Evolutionary conservation across 768 basidiomycete species (phyloP), one percentile per base, ranked within the genome.

Genomic region (Collybiopsis confluens): DNA sequence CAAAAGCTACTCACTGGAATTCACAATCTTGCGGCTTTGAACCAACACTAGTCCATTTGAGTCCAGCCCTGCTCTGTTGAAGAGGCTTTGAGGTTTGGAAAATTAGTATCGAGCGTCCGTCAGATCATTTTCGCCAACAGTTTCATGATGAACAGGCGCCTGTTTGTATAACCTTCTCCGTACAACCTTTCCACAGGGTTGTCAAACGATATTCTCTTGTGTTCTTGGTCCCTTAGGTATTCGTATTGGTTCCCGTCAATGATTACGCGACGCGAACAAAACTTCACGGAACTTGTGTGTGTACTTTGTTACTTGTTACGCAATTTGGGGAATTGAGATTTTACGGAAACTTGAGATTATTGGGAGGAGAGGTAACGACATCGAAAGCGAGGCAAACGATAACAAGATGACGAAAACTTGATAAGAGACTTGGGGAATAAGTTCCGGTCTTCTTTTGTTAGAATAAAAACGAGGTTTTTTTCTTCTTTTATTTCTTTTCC

Each of bases 371-470:
- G 70, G n/a, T n/a, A 69, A 72, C 69, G 71, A 66, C 73, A 70
- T 72, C 69, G 71, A 70, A 66, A 75, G 70, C 68, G 74, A 74
- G 68, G 30, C 47, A 48, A 68, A 69, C 66, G 70, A 75, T 66
- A 77, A 81, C 77, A 71, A 67, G 75, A 75, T 72, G 74, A 75
- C 75, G 82, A 77, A 62, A 72, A 72, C 70, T 78, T 71, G 78
- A 71, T 73, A 61, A 35, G 47, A 40, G 59, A 60, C 58, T 64
- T 59, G 62, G 66, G 62, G 77, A 78, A 68, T 60, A 68, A 59
- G 70, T 64, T 70, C 78, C 77, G 73, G 73, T 68, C 68, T 67
- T 76, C 73, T 76, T 73, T 53, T 53, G 52, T 74, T 73, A 55
- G 74, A 68, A 77, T 68, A 69, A 73, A 75, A 75, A 68, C 74